Percentiles rank a stretch among this genome's conserved stretches.
Evolutionary conservation across 768 basidiomycete genomes (phyloP).

Genomic region (Trametes gibbosa): DNA sequence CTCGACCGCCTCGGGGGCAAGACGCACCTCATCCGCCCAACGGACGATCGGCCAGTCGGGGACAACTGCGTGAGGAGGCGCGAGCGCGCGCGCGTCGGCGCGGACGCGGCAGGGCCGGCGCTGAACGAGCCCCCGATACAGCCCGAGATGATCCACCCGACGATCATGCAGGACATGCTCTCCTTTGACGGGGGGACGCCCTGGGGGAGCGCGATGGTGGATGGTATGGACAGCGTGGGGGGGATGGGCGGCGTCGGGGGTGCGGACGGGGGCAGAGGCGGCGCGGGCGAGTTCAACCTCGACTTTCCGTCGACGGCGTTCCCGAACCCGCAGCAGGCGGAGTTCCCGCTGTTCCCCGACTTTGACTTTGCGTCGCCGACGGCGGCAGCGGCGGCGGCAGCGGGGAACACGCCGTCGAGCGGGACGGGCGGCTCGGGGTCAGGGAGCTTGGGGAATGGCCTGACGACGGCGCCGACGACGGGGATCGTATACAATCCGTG

Average conservation of each 20-base stretch:
- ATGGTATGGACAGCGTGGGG: background rate
- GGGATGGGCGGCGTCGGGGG: background rate
- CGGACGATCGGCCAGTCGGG: background rate
- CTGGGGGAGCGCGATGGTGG: background rate
- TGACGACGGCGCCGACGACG: background rate
- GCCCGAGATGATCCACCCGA: slow-evolving; percentile 41
- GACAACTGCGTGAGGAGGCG: background rate
- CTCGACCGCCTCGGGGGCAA: slow-evolving; percentile 35
- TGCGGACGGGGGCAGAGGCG: background rate
- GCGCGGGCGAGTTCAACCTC: slow-evolving; percentile 21
- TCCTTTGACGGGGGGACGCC: slow-evolving; percentile 35
- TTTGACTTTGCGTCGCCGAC: slow-evolving; percentile 7
- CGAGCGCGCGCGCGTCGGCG: background rate
- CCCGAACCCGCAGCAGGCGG: slow-evolving; percentile 13
- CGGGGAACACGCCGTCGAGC: background rate
- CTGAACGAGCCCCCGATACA: slow-evolving; percentile 11
- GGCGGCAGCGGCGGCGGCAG: background rate
- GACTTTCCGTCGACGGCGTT: slow-evolving; percentile 29
- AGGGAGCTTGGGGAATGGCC: background rate
- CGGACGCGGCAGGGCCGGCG: background rate
- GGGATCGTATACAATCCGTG: background rate
- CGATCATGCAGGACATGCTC: slow-evolving; percentile 54
- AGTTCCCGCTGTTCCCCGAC: slow-evolving; percentile 12
- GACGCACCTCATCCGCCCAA: slow-evolving; percentile 26
- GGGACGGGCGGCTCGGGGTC: background rate